phyloP scores from a whole-genome alignment of 352 stramenopile genomes.

The Phytophthora capsici region DNA sequence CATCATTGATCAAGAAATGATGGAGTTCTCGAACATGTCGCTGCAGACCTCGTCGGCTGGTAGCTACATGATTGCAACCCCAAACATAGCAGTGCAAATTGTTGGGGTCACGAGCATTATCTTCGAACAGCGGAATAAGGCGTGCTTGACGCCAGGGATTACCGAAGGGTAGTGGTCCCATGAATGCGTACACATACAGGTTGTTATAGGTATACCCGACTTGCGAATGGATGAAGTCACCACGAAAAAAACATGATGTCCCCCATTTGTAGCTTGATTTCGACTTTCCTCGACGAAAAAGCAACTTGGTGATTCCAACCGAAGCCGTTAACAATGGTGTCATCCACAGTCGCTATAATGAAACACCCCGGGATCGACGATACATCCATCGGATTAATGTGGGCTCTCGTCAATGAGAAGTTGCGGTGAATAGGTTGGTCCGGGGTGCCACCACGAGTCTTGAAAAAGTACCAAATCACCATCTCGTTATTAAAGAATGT shows the following conservation, averaged over 20 bases:
- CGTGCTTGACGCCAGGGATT: not conserved
- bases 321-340: not conserved
- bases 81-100: not conserved
- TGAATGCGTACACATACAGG: not conserved
- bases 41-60: not conserved
- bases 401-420: not conserved
- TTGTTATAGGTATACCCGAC: not conserved
- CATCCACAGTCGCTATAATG: not conserved
- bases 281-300: not conserved
- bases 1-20: not conserved
- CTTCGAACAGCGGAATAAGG: not conserved
- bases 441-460: not conserved
- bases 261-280: not conserved
- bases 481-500: not conserved
- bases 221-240: not conserved
- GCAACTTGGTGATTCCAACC: not conserved
- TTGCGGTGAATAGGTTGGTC: not conserved
- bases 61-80: not conserved
- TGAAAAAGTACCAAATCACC: not conserved
- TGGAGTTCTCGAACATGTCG: not conserved
- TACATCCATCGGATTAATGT: not conserved
- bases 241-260: not conserved
- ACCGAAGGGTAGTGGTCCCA: not conserved
- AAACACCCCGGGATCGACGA: not conserved
- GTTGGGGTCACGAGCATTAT: not conserved